A percentile compares a stretch with the other conserved stretches of the same genome.
Conservation (phyloP, 2,329 filamentous ascomycete species). For the Apiospora marii region DNA sequence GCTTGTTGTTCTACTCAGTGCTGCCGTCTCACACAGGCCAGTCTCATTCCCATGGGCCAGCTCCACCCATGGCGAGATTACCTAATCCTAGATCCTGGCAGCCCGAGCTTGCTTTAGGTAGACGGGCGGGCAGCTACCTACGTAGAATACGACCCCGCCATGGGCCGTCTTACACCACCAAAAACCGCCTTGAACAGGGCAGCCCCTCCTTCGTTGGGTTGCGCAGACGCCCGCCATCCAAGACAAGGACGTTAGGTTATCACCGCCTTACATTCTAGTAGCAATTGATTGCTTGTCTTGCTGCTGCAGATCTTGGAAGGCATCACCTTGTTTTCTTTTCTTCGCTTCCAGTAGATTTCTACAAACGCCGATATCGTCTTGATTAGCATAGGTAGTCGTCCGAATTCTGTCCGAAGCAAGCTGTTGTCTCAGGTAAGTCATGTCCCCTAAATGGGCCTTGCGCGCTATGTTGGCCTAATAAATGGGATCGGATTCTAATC, state of each 20-base stretch:
- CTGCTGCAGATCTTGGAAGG: neutral
- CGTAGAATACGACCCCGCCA: neutral
- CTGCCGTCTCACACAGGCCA: constrained; percentile 2
- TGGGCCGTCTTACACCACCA: neutral
- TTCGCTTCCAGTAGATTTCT: neutral
- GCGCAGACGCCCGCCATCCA: neutral
- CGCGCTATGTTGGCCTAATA: neutral
- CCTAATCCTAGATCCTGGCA: neutral
- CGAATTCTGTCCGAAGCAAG: neutral
- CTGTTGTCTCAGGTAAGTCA: constrained; percentile 2
- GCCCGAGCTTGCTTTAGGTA: neutral
- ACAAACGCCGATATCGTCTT: neutral
- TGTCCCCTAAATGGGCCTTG: neutral
- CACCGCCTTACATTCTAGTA: neutral
- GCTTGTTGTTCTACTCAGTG: neutral
- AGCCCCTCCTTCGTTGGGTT: neutral
- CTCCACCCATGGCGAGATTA: neutral
- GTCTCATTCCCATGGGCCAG: neutral
- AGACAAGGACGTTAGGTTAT: too few relatives aligned
- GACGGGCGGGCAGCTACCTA: neutral
- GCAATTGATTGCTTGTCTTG: neutral
- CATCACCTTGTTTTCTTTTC: neutral
- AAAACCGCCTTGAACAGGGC: neutral
- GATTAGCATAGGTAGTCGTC: neutral
- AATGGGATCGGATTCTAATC: constrained; percentile 8